Evolutionary conservation across 2,329 filamentous ascomycete species (phyloP).

Genomic region (Aaosphaeria arxii): DNA sequence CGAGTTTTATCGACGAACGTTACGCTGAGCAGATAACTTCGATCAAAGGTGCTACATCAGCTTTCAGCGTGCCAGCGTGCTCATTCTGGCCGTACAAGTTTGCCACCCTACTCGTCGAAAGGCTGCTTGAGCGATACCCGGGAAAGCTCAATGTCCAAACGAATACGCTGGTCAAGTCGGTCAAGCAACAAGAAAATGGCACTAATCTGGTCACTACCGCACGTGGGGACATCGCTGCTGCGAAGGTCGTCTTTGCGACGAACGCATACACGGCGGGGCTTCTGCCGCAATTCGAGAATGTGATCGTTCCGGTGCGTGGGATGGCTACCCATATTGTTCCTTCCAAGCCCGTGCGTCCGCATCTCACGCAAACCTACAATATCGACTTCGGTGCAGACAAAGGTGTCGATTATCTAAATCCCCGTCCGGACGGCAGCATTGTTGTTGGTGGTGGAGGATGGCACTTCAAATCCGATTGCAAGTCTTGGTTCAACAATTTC

Average conservation of each 20-base stretch:
- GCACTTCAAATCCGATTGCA: slow-evolving; percentile 29
- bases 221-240: slow-evolving; percentile 15
- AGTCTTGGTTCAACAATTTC: slow-evolving; percentile 46
- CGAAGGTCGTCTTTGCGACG: slow-evolving; percentile 23
- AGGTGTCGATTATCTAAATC: slow-evolving; percentile 12
- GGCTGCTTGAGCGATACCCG: slow-evolving; percentile 11
- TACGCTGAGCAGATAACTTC: slow-evolving; percentile 14
- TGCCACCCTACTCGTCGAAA: slow-evolving; percentile 16
- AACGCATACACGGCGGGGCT: slow-evolving; percentile 26
- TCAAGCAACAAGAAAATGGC: slow-evolving; percentile 2
- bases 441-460: slow-evolving; percentile 38
- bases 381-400: slow-evolving; percentile 10
- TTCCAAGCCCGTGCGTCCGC: slow-evolving; percentile 9
- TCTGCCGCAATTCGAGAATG: slow-evolving; percentile 34
- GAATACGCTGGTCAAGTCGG: slow-evolving; percentile 12
- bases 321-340: slow-evolving; percentile 20
- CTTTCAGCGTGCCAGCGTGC: slow-evolving; percentile 13
- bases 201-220: slow-evolving; percentile 11
- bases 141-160: slow-evolving; percentile 21
- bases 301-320: slow-evolving; percentile 33
- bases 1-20: slow-evolving; percentile 7
- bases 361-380: slow-evolving; percentile 24
- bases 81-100: slow-evolving; percentile 28
- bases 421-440: slow-evolving; percentile 10
- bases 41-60: slow-evolving; percentile 15